These are phyloP conservation scores for Yamadazyma friedrichii DNA, from an alignment of 1,139 yeast species.

Conservation along the genomic window DNA sequence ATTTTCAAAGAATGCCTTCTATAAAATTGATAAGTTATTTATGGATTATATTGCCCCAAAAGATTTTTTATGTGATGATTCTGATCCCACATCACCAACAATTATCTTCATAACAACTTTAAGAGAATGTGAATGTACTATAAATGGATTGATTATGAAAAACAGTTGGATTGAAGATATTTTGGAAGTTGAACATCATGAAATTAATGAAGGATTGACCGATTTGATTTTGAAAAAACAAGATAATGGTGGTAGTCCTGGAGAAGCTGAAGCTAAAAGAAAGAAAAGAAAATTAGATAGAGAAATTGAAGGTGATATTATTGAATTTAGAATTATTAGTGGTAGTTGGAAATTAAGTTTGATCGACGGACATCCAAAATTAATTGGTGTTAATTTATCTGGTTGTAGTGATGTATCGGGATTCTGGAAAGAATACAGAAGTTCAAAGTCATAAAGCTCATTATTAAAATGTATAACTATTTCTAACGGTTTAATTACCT, in stretches of 20 bases:
- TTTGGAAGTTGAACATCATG: conserved; percentile 14
- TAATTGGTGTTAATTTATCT: conserved; percentile 9
- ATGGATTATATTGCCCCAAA: conserved; percentile 16
- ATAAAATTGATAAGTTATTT: conserved; percentile 27
- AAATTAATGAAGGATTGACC: conserved; percentile 7
- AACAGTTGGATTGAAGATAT: conserved; percentile 34
- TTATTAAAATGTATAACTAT: too few relatives aligned
- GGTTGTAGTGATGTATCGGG: conserved; percentile 2
- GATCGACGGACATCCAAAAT: conserved; percentile 11
- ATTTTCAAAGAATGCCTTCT: conserved; percentile 25
- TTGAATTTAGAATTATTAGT: conserved; percentile 31
- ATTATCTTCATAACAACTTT: conserved; percentile 27
- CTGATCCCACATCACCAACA: conserved; percentile 18
- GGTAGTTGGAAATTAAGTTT: conserved; percentile 31
- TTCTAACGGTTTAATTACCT: too few relatives aligned
- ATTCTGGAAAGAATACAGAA: background rate
- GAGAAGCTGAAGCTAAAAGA: background rate
- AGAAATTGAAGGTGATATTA: conserved; percentile 29
- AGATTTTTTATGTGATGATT: conserved; percentile 22
- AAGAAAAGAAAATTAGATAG: conserved; percentile 16
- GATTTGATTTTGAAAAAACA: conserved; percentile 4
- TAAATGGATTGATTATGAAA: conserved; percentile 39
- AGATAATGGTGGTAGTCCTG: background rate
- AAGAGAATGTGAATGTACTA: conserved; percentile 26
- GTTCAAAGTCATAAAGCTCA: too few relatives aligned